phyloP scores from a whole-genome alignment of 345 rosid genomes.

The Citrus sp. region DNA sequence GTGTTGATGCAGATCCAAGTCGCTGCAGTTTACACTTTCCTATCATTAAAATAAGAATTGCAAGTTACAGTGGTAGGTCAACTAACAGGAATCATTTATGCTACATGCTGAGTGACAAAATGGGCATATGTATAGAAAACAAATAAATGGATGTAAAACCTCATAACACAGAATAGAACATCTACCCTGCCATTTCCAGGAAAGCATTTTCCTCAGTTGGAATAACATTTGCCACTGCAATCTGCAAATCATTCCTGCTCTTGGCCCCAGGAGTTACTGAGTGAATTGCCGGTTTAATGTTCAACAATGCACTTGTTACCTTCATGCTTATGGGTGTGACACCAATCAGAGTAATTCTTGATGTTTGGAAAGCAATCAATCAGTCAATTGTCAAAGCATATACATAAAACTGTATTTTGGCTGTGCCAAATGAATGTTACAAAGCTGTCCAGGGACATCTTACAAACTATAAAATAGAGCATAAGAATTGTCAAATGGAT shows the following conservation, averaged over 20 bases:
- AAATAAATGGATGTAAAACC: background rate
- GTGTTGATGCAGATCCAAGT: background rate
- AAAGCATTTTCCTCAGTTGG: background rate
- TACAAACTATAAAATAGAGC: background rate
- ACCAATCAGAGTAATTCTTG: background rate
- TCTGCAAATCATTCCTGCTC: background rate
- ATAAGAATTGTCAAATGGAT: background rate
- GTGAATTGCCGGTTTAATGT: background rate
- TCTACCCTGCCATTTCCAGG: no score
- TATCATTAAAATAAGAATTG: background rate
- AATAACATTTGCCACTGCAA: background rate
- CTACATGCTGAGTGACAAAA: background rate
- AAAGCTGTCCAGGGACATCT: background rate
- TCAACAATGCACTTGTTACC: background rate
- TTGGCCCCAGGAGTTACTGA: background rate
- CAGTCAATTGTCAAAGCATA: background rate
- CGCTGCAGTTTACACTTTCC: conserved; percentile 10
- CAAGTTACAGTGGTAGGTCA: background rate
- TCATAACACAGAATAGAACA: no score
- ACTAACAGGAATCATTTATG: background rate
- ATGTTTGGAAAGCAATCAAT: background rate
- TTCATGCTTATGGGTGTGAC: background rate
- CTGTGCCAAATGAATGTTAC: background rate
- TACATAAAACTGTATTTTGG: background rate
- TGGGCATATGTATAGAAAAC: background rate